Percentiles rank a stretch among this genome's conserved stretches.
Evolutionary conservation across 495 filamentous ascomycete genomes (phyloP).

Genomic region (Neurospora hispaniola): DNA sequence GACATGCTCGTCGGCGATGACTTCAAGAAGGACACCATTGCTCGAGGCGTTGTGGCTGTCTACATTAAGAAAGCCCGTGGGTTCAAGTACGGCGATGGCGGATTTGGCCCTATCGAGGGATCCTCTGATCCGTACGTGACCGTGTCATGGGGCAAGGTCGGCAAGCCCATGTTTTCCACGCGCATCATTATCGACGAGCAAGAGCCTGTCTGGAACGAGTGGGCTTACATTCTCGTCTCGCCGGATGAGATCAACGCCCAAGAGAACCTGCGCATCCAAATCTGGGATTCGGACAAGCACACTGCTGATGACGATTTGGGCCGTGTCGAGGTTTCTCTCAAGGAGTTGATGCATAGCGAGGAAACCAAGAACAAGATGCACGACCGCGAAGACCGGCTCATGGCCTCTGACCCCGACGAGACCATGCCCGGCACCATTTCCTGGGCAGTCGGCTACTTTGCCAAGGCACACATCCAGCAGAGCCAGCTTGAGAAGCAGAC

Average conservation of each 20-base stretch:
- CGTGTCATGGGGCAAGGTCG: slow-evolving; percentile 66
- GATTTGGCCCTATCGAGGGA: slow-evolving; percentile 44
- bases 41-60: slow-evolving; percentile 54
- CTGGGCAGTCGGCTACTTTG: slow-evolving; percentile 63
- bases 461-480: slow-evolving; percentile 47
- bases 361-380: slow-evolving; percentile 44
- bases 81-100: slow-evolving; percentile 57
- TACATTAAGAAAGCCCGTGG: slow-evolving; percentile 50
- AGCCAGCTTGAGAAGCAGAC: slow-evolving; percentile 45
- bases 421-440: slow-evolving; percentile 56
- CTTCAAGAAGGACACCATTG: slow-evolving; percentile 60
- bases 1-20: slow-evolving; percentile 67
- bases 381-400: slow-evolving; percentile 48
- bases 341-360: slow-evolving; percentile 46
- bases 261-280: slow-evolving; percentile 54
- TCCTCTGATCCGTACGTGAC: slow-evolving; percentile 59
- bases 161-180: slow-evolving; percentile 53
- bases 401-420: slow-evolving; percentile 48
- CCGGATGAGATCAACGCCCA: slow-evolving; percentile 61
- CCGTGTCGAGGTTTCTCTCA: slow-evolving; percentile 54
- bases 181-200: slow-evolving; percentile 53
- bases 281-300: slow-evolving; percentile 62
- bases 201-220: slow-evolving; percentile 60
- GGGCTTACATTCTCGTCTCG: slow-evolving; percentile 50
- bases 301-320: slow-evolving; percentile 67